Conservation (phyloP, 202 grass and related monocot genomes). For the Hordeum pubiflorum region DNA sequence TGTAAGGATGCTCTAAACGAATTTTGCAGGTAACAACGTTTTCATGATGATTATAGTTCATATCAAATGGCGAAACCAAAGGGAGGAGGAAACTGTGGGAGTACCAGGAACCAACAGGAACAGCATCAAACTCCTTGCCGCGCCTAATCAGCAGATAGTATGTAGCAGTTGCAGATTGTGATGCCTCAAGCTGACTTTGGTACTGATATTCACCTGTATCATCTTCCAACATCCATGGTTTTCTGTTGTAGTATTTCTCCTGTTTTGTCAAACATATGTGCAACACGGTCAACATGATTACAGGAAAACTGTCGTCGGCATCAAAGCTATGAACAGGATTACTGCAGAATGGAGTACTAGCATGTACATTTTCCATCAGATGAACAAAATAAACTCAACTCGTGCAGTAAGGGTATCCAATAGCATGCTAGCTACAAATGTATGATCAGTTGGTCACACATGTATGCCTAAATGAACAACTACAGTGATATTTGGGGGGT, state of each 20-base stretch:
- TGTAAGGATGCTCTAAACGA: constrained; percentile 2
- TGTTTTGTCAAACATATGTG: constrained; percentile 25
- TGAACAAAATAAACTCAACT: background rate
- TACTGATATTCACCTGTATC: constrained; percentile 70
- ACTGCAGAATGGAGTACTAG: background rate
- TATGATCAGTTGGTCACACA: background rate
- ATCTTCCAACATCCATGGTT: constrained; percentile 80
- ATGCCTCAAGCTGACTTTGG: constrained; percentile 58
- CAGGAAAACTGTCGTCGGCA: background rate
- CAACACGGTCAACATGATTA: constrained; percentile 11
- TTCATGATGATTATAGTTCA: background rate
- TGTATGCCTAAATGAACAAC: background rate
- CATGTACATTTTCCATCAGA: constrained; percentile 6
- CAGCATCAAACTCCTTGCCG: constrained; percentile 54
- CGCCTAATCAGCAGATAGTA: constrained; percentile 66
- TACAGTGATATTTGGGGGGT: background rate
- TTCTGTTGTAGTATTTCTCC: constrained; percentile 58
- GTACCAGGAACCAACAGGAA: constrained; percentile 68
- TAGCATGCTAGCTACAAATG: background rate
- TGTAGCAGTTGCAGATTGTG: constrained; percentile 50
- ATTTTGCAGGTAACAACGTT: background rate
- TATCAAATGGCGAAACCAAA: background rate
- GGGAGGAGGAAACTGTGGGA: background rate
- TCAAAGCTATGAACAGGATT: background rate
- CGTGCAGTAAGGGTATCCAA: background rate